A percentile compares a stretch with the other conserved stretches of the same genome.
Evolutionary conservation across 768 basidiomycete species (phyloP).

Genomic region (Leucocoprinus sp.): DNA sequence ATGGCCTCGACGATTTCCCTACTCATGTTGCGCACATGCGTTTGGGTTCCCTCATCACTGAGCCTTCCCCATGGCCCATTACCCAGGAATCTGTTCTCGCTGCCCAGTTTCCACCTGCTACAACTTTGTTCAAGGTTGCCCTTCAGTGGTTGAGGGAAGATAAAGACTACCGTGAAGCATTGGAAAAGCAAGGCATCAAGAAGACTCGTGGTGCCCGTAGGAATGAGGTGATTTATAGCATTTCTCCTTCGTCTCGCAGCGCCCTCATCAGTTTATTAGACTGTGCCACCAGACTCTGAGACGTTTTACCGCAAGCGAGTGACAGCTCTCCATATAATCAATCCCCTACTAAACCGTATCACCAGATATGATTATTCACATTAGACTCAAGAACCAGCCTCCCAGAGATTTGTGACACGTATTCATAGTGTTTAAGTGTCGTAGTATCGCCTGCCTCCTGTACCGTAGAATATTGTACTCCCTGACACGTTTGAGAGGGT

Average conservation of each 20-base stretch:
- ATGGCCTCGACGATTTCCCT: conserved; percentile 85
- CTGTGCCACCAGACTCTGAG: conserved; percentile 67
- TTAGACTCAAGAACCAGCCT: conserved; percentile 15
- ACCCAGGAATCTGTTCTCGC: conserved; percentile 16
- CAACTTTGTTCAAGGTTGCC: conserved; percentile 62
- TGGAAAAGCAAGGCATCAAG: conserved; percentile 44
- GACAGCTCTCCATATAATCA: conserved; percentile 14
- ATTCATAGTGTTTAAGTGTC: no score
- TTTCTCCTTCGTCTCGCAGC: conserved; percentile 5
- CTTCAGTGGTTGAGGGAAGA: conserved; percentile 87
- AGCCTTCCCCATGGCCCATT: conserved; percentile 68
- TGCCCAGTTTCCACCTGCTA: conserved; percentile 17
- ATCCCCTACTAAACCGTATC: neutral
- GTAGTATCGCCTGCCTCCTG: neutral
- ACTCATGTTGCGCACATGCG: conserved; percentile 92
- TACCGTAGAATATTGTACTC: neutral
- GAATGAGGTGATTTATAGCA: conserved; percentile 35
- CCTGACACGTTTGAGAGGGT: neutral
- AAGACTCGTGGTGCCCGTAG: conserved; percentile 55
- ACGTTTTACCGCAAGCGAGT: conserved; percentile 78
- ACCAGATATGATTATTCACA: conserved; percentile 37
- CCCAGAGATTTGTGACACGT: neutral
- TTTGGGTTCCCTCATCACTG: conserved; percentile 63
- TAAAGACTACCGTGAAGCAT: conserved; percentile 49
- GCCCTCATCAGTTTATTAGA: conserved; percentile 25